Conservation (phyloP, 2,329 filamentous ascomycete genomes). For the Dactylella cylindrospora region DNA sequence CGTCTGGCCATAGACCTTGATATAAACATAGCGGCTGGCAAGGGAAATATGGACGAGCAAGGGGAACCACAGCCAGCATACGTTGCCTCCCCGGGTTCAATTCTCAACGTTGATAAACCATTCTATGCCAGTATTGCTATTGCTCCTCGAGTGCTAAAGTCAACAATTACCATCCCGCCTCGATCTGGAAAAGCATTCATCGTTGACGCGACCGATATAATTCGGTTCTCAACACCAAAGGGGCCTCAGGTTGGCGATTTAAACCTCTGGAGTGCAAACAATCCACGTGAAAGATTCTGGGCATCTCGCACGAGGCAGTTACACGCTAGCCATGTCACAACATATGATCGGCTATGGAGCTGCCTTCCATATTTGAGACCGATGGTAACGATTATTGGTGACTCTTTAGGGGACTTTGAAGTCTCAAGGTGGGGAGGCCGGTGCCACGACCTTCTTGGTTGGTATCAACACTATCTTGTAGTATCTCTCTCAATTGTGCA, state of each 20-base stretch:
- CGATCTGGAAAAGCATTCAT: slow-evolving; percentile 17
- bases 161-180: slow-evolving; percentile 7
- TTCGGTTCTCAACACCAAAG: slow-evolving; percentile 13
- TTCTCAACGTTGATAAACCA: slow-evolving; percentile 16
- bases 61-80: slow-evolving; percentile 23
- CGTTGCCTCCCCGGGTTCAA: slow-evolving; percentile 10
- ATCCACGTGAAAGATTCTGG: slow-evolving; percentile 23
- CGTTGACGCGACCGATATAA: slow-evolving; percentile 11
- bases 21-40: not conserved
- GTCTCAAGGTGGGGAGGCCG: slow-evolving; percentile 61
- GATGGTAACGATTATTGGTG: slow-evolving; percentile 68
- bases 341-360: slow-evolving; percentile 75
- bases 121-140: slow-evolving; percentile 12
- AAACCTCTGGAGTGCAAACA: slow-evolving; percentile 14
- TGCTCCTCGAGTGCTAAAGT: slow-evolving; percentile 14
- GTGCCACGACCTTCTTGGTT: slow-evolving; percentile 74
- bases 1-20: not conserved
- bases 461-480: not conserved
- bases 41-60: slow-evolving; percentile 9
- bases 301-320: slow-evolving; percentile 65
- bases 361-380: slow-evolving; percentile 75
- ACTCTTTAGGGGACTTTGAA: slow-evolving; percentile 64
- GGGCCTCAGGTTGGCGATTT: slow-evolving; percentile 22
- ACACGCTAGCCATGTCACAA: slow-evolving; percentile 71
- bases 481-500: not conserved